Conservation (phyloP, 768 basidiomycete genomes). For the Leucosporidium yakuticum region DNA sequence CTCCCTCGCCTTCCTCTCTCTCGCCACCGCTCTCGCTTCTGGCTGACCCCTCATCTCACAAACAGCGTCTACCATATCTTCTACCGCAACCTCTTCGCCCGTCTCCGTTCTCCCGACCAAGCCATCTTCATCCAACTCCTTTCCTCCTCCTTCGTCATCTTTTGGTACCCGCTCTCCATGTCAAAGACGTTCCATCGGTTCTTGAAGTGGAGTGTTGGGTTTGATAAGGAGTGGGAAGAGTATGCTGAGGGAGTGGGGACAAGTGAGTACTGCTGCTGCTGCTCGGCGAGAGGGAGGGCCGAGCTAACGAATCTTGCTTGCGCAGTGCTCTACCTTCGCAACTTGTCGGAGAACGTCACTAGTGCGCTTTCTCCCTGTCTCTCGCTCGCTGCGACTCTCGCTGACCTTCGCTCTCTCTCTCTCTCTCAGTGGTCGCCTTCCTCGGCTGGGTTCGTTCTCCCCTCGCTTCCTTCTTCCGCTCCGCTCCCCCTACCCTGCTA, state of each 20-base stretch:
- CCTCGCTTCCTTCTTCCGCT: background rate
- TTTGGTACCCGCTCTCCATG: conserved; percentile 47
- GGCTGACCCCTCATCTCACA: conserved; percentile 10
- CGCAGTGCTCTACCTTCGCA: conserved; percentile 44
- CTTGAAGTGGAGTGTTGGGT: conserved; percentile 42
- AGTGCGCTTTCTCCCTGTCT: conserved; percentile 38
- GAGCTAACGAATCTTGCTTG: background rate
- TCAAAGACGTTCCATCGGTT: conserved; percentile 42
- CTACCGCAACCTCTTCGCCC: conserved; percentile 43
- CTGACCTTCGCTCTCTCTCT: background rate
- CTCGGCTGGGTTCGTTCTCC: conserved; percentile 41
- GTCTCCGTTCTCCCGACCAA: conserved; percentile 44
- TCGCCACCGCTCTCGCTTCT: conserved; percentile 37
- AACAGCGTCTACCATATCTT: conserved; percentile 17
- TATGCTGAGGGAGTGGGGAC: conserved; percentile 44
- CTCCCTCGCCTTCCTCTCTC: conserved; percentile 39
- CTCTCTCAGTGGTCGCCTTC: conserved; percentile 33
- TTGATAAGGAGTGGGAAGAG: conserved; percentile 44
- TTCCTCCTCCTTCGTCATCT: conserved; percentile 42
- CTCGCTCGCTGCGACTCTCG: background rate
- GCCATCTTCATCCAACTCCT: conserved; percentile 45
- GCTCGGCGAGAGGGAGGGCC: background rate
- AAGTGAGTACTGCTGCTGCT: conserved; percentile 15
- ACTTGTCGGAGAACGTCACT: conserved; percentile 48
- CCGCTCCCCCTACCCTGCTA: background rate